These are phyloP conservation scores for Aphanomyces astaci DNA, from an alignment of 352 stramenopile genomes.

Conservation along the genomic window DNA sequence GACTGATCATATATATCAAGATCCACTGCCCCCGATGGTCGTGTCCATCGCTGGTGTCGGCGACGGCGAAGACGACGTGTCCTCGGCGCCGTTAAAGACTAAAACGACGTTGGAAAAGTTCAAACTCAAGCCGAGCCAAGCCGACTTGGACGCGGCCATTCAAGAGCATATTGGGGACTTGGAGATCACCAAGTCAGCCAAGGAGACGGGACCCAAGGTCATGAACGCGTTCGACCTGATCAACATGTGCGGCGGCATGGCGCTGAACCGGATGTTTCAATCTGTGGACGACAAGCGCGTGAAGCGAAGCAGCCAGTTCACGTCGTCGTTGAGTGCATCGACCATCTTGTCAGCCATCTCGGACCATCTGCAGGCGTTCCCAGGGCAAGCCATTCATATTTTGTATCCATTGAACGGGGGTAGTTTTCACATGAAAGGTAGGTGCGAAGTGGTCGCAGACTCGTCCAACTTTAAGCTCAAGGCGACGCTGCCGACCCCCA, in stretches of 20 bases:
- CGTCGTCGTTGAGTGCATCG: conserved; percentile 65
- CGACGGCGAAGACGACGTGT: conserved; percentile 17
- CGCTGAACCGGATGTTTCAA: conserved; percentile 86
- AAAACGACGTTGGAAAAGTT: conserved; percentile 32
- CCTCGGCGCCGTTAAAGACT: conserved; percentile 23
- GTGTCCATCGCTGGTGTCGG: conserved; percentile 23
- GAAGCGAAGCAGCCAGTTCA: conserved; percentile 81
- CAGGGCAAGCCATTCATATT: not conserved
- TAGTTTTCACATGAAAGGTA: too few relatives aligned
- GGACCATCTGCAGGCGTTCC: conserved; percentile 47
- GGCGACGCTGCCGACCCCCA: conserved; percentile 74
- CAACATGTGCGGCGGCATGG: conserved; percentile 88
- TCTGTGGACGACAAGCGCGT: conserved; percentile 81
- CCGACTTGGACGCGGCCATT: conserved; percentile 74
- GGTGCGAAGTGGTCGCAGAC: conserved; percentile 76
- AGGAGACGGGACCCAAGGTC: conserved; percentile 66
- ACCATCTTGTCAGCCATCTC: conserved; percentile 72
- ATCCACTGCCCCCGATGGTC: conserved; percentile 22
- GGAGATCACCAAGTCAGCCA: conserved; percentile 55
- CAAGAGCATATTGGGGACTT: conserved; percentile 50
- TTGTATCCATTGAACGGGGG: too few relatives aligned
- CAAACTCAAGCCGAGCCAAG: conserved; percentile 74
- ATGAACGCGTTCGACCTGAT: conserved; percentile 91
- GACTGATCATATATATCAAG: not conserved
- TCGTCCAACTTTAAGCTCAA: conserved; percentile 71